These are phyloP conservation scores for Chrysoporthe deuterocubensis DNA, from an alignment of 2,329 filamentous ascomycete species.

Conservation along the genomic window DNA sequence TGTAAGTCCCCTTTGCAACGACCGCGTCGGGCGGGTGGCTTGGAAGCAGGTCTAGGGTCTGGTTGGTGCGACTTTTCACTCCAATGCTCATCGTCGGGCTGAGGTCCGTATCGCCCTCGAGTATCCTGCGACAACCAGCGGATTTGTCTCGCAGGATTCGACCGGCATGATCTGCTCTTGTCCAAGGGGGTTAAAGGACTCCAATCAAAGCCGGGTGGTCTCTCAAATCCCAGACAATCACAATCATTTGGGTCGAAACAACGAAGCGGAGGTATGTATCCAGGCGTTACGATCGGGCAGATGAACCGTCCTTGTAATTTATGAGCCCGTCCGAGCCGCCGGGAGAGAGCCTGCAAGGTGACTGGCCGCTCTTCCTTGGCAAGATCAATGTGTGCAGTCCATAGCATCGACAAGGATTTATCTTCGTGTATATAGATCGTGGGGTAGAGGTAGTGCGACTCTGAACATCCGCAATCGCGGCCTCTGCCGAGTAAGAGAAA, in stretches of 20 bases:
- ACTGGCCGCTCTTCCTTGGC: not conserved
- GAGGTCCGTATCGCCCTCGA: not conserved
- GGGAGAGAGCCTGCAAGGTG: not conserved
- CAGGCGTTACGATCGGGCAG: not conserved
- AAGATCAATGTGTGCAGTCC: conserved; percentile 8
- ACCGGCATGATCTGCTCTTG: not conserved
- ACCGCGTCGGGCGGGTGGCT: not conserved
- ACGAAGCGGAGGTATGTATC: not conserved
- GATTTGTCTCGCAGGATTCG: not conserved
- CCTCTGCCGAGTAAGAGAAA: not conserved
- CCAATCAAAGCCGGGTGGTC: not conserved
- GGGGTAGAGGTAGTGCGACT: not conserved
- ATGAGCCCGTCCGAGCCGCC: not conserved
- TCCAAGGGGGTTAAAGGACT: not conserved
- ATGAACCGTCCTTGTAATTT: not conserved
- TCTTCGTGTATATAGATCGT: not conserved
- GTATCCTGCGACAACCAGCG: not conserved
- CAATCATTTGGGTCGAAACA: conserved; percentile 23
- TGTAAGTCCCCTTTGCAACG: not conserved
- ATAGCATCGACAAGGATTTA: not conserved
- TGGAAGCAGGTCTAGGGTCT: not conserved
- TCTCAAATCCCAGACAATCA: not conserved
- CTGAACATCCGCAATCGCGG: not conserved
- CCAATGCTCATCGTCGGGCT: not conserved
- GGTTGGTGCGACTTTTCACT: not conserved